These are phyloP conservation scores for Alternaria burnsii DNA, from an alignment of 2,329 filamentous ascomycete genomes.

Conservation along the genomic window DNA sequence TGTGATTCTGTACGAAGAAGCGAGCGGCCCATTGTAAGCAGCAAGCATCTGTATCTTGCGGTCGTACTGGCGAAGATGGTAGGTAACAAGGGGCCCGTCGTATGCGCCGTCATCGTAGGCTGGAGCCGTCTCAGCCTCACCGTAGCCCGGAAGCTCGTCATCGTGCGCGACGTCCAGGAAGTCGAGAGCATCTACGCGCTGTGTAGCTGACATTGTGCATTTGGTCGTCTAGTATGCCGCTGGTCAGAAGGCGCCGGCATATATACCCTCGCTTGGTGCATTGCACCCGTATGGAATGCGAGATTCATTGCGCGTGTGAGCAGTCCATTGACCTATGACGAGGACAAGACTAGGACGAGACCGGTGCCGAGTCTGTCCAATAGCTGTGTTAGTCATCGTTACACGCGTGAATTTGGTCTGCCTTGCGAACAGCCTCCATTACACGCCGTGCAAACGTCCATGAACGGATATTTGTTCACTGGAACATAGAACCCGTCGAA, in stretches of 20 bases:
- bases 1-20: constrained; percentile 40
- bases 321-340: constrained; percentile 20
- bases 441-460: not conserved
- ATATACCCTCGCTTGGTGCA: constrained; percentile 13
- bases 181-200: constrained; percentile 27
- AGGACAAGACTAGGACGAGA: constrained; percentile 4
- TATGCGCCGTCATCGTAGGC: constrained; percentile 26
- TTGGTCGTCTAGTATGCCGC: constrained; percentile 10
- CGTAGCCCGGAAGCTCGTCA: constrained; percentile 40
- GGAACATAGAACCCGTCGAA: no score
- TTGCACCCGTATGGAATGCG: constrained; percentile 5
- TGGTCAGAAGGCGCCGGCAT: constrained; percentile 24
- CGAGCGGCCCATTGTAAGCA: constrained; percentile 22
- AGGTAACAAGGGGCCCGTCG: constrained; percentile 30
- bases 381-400: constrained; percentile 6
- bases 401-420: constrained; percentile 2
- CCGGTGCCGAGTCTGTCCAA: not conserved
- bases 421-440: not conserved
- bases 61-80: constrained; percentile 35
- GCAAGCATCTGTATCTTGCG: constrained; percentile 38
- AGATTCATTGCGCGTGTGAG: constrained; percentile 11
- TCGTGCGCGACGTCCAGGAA: constrained; percentile 25
- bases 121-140: constrained; percentile 33
- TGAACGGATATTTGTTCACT: not conserved
- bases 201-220: constrained; percentile 26